A percentile compares a stretch with the other conserved stretches of the same genome.
phyloP scores from a whole-genome alignment of 441 rosid species.

The Macaranga tanarius region DNA sequence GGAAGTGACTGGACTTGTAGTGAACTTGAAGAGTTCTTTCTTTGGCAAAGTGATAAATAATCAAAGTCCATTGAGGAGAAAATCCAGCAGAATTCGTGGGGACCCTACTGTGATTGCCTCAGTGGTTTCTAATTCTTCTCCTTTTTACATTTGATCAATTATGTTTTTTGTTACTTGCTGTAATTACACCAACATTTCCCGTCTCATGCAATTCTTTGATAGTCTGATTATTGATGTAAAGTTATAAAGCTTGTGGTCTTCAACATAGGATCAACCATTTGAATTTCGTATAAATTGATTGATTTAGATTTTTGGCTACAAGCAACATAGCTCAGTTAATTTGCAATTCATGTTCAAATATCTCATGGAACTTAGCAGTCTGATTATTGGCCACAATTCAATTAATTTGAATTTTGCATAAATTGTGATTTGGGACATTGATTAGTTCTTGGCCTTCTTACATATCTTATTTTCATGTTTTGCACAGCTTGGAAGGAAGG shows the following conservation, averaged over 20 bases:
- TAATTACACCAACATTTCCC: not conserved
- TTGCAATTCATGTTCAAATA: too few relatives aligned
- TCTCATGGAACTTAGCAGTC: too few relatives aligned
- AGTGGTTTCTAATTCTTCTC: constrained; percentile 38
- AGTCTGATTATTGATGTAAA: not conserved
- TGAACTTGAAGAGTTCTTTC: constrained; percentile 39
- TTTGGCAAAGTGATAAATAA: constrained; percentile 28
- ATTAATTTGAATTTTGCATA: too few relatives aligned
- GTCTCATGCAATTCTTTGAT: not conserved
- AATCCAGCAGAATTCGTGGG: constrained; percentile 20
- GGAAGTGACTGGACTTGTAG: constrained; percentile 30
- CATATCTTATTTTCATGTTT: constrained; percentile 24
- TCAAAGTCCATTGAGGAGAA: constrained; percentile 26
- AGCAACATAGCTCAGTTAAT: too few relatives aligned
- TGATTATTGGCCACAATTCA: too few relatives aligned
- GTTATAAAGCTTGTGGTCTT: too few relatives aligned
- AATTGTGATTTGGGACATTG: not conserved
- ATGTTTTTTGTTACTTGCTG: not conserved
- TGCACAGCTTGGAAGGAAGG: constrained; percentile 57
- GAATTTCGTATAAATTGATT: not conserved
- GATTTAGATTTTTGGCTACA: not conserved
- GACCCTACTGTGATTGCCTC: constrained; percentile 32
- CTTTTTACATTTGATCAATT: not conserved
- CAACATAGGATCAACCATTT: too few relatives aligned
- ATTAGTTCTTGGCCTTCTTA: constrained; percentile 2